These are phyloP conservation scores for Colletotrichum sp. DNA, from an alignment of 2,329 filamentous ascomycete species.

Conservation along the genomic window DNA sequence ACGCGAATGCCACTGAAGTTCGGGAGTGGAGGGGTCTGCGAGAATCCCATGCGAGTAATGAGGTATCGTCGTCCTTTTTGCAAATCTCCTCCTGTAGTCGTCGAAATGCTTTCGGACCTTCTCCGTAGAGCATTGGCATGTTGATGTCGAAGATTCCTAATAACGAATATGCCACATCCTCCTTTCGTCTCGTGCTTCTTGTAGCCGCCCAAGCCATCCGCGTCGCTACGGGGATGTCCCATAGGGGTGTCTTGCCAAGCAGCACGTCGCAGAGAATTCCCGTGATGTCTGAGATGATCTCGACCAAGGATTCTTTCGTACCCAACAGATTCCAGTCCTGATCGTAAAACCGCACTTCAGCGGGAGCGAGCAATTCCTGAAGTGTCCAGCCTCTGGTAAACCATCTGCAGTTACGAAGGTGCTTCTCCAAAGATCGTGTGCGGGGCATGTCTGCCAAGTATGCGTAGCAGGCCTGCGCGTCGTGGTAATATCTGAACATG, in stretches of 20 bases:
- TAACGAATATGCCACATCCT: conserved; percentile 30
- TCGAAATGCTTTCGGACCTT: conserved; percentile 26
- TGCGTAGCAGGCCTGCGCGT: conserved; percentile 22
- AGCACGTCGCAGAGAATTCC: not conserved
- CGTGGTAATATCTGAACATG: conserved; percentile 23
- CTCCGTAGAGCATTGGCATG: conserved; percentile 31
- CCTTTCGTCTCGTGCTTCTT: conserved; percentile 21
- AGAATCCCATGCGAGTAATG: not conserved
- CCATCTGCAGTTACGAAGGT: conserved; percentile 27
- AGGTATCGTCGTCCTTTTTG: not conserved
- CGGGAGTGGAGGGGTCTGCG: not conserved
- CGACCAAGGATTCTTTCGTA: conserved; percentile 19
- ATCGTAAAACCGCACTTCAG: conserved; percentile 32
- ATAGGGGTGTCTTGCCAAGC: not conserved
- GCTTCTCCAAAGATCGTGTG: not conserved
- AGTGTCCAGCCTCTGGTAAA: conserved; percentile 59
- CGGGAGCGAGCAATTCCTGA: conserved; percentile 67
- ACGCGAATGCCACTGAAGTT: not conserved
- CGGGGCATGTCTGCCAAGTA: conserved; percentile 24
- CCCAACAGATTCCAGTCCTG: conserved; percentile 29
- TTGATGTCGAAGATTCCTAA: conserved; percentile 30
- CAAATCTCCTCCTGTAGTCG: conserved; percentile 18
- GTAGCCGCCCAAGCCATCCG: conserved; percentile 31
- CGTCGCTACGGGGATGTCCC: conserved; percentile 13
- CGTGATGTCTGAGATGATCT: not conserved